A percentile compares a stretch with the other conserved stretches of the same genome.
Evolutionary conservation across 352 stramenopile genomes (phyloP).

Genomic region (Hyaloperonospora arabidopsidis): DNA sequence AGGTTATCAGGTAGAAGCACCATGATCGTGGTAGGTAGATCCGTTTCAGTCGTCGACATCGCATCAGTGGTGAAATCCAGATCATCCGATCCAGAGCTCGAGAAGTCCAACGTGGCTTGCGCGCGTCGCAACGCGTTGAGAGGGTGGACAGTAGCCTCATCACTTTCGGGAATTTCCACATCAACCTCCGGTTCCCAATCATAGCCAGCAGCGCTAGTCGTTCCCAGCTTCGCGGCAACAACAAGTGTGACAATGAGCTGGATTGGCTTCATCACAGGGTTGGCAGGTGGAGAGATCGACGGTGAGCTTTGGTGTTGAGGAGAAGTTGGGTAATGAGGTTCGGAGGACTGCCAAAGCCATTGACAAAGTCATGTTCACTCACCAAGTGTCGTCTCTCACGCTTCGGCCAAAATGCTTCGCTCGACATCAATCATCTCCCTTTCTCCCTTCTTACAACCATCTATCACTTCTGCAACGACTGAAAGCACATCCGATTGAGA

Average conservation of each 20-base stretch:
- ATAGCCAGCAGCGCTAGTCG: slow-evolving; percentile 10
- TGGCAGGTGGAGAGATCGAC: background rate
- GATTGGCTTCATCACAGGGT: slow-evolving; percentile 24
- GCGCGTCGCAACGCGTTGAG: slow-evolving; percentile 17
- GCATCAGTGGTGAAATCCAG: slow-evolving; percentile 8
- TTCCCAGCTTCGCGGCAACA: slow-evolving; percentile 11
- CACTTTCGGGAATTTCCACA: slow-evolving; percentile 19
- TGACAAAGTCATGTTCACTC: too few relatives aligned
- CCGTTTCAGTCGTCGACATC: slow-evolving; percentile 21
- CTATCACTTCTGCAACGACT: too few relatives aligned
- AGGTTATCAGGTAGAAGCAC: slow-evolving; percentile 45
- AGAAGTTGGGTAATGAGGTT: slow-evolving; percentile 32
- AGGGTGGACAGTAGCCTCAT: slow-evolving; percentile 8
- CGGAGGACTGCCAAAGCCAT: too few relatives aligned
- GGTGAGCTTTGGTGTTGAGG: slow-evolving; percentile 1
- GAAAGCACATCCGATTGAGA: too few relatives aligned
- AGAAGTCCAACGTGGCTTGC: slow-evolving; percentile 23
- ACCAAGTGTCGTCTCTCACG: too few relatives aligned
- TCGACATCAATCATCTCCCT: too few relatives aligned
- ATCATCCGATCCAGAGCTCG: slow-evolving; percentile 11
- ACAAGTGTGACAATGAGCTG: slow-evolving; percentile 24
- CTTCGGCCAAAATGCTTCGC: too few relatives aligned
- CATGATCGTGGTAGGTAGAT: slow-evolving; percentile 46
- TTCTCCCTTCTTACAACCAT: too few relatives aligned
- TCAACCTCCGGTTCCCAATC: slow-evolving; percentile 23